A percentile compares a stretch with the other conserved stretches of the same genome.
Conservation (phyloP, 805 yeast species). For the Yamadazyma nakazawae region DNA sequence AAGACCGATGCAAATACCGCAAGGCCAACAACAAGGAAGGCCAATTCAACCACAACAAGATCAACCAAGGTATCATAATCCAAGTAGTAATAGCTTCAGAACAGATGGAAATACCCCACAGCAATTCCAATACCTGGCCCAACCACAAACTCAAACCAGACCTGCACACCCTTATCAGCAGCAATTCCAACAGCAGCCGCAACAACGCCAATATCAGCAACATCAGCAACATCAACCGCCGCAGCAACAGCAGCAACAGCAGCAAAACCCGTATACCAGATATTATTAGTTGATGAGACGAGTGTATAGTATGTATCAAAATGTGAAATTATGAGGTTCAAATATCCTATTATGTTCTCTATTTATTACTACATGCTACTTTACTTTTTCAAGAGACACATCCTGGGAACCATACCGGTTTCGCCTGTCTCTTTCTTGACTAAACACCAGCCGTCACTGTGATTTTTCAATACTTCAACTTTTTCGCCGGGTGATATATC, state of each 20-base stretch:
- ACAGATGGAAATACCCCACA: slow-evolving; percentile 13
- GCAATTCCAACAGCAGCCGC: slow-evolving; percentile 13
- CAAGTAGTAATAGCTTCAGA: slow-evolving; percentile 9
- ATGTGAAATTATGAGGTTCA: not conserved
- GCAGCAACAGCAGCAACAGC: slow-evolving; percentile 9
- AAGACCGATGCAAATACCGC: slow-evolving; percentile 8
- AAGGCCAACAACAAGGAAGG: slow-evolving; percentile 14
- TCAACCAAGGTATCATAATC: slow-evolving; percentile 12
- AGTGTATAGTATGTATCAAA: not conserved
- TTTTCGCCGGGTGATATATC: slow-evolving; percentile 28
- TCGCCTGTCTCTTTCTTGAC: slow-evolving; percentile 16
- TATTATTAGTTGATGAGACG: not conserved
- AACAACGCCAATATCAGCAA: slow-evolving; percentile 11
- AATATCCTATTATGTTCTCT: slow-evolving; percentile 2
- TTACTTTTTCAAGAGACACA: slow-evolving; percentile 18
- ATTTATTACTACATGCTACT: slow-evolving; percentile 4
- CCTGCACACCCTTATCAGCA: slow-evolving; percentile 11
- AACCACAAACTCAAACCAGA: slow-evolving; percentile 15
- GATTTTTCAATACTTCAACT: slow-evolving; percentile 22
- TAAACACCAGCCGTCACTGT: slow-evolving; percentile 40
- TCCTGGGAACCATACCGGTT: slow-evolving; percentile 34
- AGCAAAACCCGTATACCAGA: slow-evolving; percentile 7
- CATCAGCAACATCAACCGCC: slow-evolving; percentile 11
- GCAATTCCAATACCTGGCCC: slow-evolving; percentile 14
- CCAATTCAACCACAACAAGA: slow-evolving; percentile 7